phyloP scores from a whole-genome alignment of 2,329 filamentous ascomycete species.

The Trichoderma sp. region DNA sequence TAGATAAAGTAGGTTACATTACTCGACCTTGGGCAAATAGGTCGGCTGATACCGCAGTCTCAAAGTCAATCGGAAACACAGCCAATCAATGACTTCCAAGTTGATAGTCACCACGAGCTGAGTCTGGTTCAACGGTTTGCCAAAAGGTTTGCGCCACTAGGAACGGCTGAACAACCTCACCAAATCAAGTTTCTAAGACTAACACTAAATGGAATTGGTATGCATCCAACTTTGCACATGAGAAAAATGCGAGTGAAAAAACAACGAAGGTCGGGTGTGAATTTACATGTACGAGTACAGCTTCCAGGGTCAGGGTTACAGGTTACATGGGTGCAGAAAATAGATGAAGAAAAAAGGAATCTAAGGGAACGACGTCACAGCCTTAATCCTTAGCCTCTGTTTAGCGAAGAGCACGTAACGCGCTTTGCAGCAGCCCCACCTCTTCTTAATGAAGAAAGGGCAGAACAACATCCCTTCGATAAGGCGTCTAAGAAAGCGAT shows the following conservation, averaged over 20 bases:
- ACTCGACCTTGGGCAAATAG: background rate
- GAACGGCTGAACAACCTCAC: background rate
- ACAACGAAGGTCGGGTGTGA: background rate
- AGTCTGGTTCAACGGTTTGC: background rate
- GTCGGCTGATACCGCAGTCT: background rate
- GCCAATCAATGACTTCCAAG: background rate
- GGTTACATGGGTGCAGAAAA: background rate
- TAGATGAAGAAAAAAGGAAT: background rate
- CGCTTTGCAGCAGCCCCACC: conserved; percentile 8
- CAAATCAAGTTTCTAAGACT: background rate
- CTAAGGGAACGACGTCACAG: conserved; percentile 8
- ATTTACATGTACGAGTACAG: background rate
- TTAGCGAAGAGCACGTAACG: conserved; percentile 9
- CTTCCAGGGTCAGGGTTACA: background rate
- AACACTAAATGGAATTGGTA: background rate
- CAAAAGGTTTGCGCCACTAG: background rate
- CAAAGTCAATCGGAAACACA: background rate
- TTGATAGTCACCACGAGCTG: background rate
- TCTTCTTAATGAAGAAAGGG: conserved; percentile 6
- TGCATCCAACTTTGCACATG: background rate
- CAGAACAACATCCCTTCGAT: conserved; percentile 14
- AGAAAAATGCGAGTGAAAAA: background rate
- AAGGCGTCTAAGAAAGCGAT: background rate
- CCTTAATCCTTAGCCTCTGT: background rate
- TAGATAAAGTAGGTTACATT: background rate